Evolutionary conservation across 176 grass and related monocot genomes (phyloP), one percentile per base, ranked within the genome.

Genomic region (Paspalum vaginatum): DNA sequence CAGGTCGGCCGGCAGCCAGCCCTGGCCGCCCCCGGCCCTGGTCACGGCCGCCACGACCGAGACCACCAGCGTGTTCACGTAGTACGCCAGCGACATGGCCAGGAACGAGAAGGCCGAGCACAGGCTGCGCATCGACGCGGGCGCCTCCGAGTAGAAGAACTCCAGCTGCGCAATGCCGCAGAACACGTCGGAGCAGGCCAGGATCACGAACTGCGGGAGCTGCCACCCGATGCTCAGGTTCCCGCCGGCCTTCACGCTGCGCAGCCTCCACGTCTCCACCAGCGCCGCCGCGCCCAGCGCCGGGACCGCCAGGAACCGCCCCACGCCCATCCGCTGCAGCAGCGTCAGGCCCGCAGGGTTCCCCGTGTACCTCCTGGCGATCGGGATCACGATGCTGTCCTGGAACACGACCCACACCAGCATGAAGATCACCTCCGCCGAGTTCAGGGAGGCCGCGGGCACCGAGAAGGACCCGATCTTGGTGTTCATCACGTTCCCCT

Each of bases 321-420:
- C 95, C 0, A 98, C 78, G 16, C 95, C 87, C 89, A 98, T 94
- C 43, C 92, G 82, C 70, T 98, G 95, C 22, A 98, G 87, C 61
- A 84, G 82, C 0, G 91, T 89, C 9, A 97, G 91, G 15, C 94
- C 94, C 1, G 75, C 43, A 0, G 85, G 81, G 58, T 97, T 88
- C 42, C 86, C 85, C 0, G 83, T 84, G 71, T 85, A 84, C 24
- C 57, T 88, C 62, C 85, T 78, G 25, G 89, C 87, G 15, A 90
- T 10, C 6, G 92, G 83, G 43, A 88, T 79, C 38, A 98, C 87
- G 3, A 90, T 21, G 20, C 45, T 88, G 77, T 94, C 90, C 55
- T 98, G 86, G 74, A 94, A 81, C 9, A 61, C 82, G 0, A 98
- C 90, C 74, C 88, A 98, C 5, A 86, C 9, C 75, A 93, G 85